phyloP scores from a whole-genome alignment of 129 eudicot genomes.

The Flaveria bidentis region DNA sequence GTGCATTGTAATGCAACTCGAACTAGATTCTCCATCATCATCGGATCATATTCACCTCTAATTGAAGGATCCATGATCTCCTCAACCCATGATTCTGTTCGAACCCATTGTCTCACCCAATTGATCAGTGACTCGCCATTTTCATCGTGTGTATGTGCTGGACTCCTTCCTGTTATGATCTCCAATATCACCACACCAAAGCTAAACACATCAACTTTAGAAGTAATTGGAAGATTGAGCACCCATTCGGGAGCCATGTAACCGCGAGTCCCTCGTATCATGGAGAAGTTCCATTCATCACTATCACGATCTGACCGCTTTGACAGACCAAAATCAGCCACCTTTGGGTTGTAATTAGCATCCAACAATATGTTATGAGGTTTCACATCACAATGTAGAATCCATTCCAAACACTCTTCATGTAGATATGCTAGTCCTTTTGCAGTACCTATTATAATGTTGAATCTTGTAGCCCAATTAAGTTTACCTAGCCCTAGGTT shows the following conservation, averaged over 20 bases:
- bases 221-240: slow-evolving; percentile 26
- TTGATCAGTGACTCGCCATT: neutral
- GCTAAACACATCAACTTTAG: slow-evolving; percentile 32
- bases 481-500: slow-evolving; percentile 20
- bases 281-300: slow-evolving; percentile 5
- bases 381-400: no score
- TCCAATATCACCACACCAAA: slow-evolving; percentile 33
- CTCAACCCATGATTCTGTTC: neutral
- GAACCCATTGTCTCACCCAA: slow-evolving; percentile 22
- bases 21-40: slow-evolving; percentile 5
- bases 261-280: slow-evolving; percentile 40
- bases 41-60: slow-evolving; percentile 4
- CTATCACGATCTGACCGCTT: slow-evolving; percentile 20
- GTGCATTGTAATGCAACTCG: slow-evolving; percentile 30
- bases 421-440: no score
- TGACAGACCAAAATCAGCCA: slow-evolving; percentile 35
- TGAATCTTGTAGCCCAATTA: slow-evolving; percentile 21
- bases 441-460: neutral
- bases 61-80: slow-evolving; percentile 8
- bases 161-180: slow-evolving; percentile 26
- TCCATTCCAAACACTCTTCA: no score
- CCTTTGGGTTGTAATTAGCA: slow-evolving; percentile 25
- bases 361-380: no score
- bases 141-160: neutral
- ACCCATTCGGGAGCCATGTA: slow-evolving; percentile 44